These are phyloP conservation scores for Paxillus rubicundulus DNA, from an alignment of 768 basidiomycete genomes.

Conservation along the genomic window DNA sequence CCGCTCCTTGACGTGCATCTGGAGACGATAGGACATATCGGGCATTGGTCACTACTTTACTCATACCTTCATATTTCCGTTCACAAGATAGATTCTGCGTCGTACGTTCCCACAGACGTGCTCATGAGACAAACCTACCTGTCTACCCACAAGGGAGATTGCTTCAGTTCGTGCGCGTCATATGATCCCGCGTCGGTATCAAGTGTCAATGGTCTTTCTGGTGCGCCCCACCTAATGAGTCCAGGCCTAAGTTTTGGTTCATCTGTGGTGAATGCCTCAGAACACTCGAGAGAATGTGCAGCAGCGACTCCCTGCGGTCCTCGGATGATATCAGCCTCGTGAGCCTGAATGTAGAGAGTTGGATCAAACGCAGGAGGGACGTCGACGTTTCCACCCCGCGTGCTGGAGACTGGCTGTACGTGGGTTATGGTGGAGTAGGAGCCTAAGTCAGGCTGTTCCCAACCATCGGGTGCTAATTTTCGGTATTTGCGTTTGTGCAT, in stretches of 20 bases:
- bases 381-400: background rate
- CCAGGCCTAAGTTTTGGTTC: constrained; percentile 27
- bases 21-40: constrained; percentile 1
- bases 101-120: constrained; percentile 6
- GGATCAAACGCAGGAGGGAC: constrained; percentile 16
- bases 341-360: constrained; percentile 57
- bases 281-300: constrained; percentile 35
- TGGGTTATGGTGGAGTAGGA: background rate
- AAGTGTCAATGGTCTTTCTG: constrained; percentile 2
- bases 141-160: constrained; percentile 64
- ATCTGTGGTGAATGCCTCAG: constrained; percentile 4
- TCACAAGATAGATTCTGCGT: constrained; percentile 1
- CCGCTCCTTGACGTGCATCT: constrained; percentile 4
- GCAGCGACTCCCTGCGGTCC: constrained; percentile 45
- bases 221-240: constrained; percentile 34
- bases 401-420: background rate
- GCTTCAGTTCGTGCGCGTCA: background rate
- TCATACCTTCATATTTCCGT: constrained; percentile 8
- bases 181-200: constrained; percentile 3
- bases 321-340: constrained; percentile 72
- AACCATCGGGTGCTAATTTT: constrained; percentile 10
- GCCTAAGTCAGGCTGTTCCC: constrained; percentile 3
- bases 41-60: constrained; percentile 5
- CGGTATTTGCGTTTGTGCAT: constrained; percentile 30
- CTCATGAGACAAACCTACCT: constrained; percentile 57